Percentiles rank a stretch among this genome's conserved stretches.
phyloP scores from a whole-genome alignment of 2,329 filamentous ascomycete genomes.

The Periglandula ipomoeae region DNA sequence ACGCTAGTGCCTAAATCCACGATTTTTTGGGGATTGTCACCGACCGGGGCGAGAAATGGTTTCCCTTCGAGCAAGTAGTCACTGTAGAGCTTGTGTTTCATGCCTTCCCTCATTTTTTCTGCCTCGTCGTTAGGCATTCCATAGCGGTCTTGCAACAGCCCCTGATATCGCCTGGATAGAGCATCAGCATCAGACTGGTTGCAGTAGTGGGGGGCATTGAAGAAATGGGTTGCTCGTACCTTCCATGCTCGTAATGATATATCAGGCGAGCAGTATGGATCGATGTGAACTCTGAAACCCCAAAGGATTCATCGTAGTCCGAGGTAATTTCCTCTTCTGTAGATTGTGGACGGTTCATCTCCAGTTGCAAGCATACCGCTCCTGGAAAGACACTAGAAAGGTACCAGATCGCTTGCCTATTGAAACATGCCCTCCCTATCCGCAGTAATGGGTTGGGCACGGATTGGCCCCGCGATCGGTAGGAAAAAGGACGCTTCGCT shows the following conservation, averaged over 20 bases:
- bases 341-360: constrained; percentile 15
- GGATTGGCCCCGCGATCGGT: background rate
- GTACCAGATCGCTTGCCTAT: too few relatives aligned
- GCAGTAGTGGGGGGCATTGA: background rate
- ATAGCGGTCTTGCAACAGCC: constrained; percentile 36
- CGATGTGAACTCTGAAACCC: constrained; percentile 31
- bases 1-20: constrained; percentile 41
- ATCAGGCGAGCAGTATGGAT: constrained; percentile 23
- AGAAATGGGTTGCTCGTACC: constrained; percentile 16
- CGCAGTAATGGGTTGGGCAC: background rate
- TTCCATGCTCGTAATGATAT: constrained; percentile 28
- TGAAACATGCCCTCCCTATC: too few relatives aligned
- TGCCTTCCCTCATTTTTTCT: constrained; percentile 38
- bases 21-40: constrained; percentile 36
- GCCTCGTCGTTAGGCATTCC: constrained; percentile 44
- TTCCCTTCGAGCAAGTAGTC: constrained; percentile 36
- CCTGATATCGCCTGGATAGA: constrained; percentile 37
- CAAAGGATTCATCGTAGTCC: constrained; percentile 29
- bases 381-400: background rate
- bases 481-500: background rate
- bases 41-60: constrained; percentile 35
- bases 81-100: constrained; percentile 38
- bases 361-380: background rate
- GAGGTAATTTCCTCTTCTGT: constrained; percentile 25
- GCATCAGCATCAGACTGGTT: background rate